These are phyloP conservation scores for Plicaturopsis crispa DNA, from an alignment of 768 basidiomycete species.

Conservation along the genomic window DNA sequence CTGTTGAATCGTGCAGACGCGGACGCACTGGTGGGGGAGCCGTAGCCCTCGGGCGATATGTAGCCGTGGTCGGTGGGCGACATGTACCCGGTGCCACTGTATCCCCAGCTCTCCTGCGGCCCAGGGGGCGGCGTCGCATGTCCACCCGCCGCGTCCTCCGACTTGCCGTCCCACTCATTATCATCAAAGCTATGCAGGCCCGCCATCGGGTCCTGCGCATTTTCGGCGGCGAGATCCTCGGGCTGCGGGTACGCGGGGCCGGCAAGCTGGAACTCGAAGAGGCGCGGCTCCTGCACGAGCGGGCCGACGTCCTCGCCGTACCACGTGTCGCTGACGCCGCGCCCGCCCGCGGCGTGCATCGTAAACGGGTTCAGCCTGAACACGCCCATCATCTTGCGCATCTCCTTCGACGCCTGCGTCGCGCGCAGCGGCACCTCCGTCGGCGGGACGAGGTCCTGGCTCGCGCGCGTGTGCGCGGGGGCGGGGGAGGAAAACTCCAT, in stretches of 20 bases:
- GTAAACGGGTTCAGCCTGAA: slow-evolving; percentile 75
- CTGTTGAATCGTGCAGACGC: too few species aligned
- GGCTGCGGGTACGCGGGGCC: too few species aligned
- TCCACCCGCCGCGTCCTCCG: neutral
- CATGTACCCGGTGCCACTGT: too few species aligned
- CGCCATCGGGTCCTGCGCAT: too few species aligned
- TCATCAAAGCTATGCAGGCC: slow-evolving; percentile 2
- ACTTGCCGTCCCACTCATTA: neutral
- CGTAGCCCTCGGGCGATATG: too few species aligned
- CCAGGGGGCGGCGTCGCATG: neutral
- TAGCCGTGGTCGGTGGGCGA: too few species aligned
- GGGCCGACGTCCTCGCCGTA: slow-evolving; percentile 47
- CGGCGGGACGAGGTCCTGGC: slow-evolving; percentile 41
- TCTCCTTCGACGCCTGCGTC: slow-evolving; percentile 60
- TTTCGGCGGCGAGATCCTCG: too few species aligned
- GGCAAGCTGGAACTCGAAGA: slow-evolving; percentile 62
- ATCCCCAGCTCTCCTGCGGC: too few species aligned
- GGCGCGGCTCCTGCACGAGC: slow-evolving; percentile 49
- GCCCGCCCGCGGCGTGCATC: slow-evolving; percentile 44
- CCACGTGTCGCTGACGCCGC: slow-evolving; percentile 32
- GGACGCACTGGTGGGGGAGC: too few species aligned
- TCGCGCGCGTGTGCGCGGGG: neutral
- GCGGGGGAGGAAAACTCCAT: slow-evolving; percentile 24
- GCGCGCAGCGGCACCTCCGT: slow-evolving; percentile 70
- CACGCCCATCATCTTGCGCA: slow-evolving; percentile 73